A percentile compares a stretch with the other conserved stretches of the same genome.
Evolutionary conservation across 2,329 filamentous ascomycete species (phyloP).

Genomic region (Curvularia lunata): DNA sequence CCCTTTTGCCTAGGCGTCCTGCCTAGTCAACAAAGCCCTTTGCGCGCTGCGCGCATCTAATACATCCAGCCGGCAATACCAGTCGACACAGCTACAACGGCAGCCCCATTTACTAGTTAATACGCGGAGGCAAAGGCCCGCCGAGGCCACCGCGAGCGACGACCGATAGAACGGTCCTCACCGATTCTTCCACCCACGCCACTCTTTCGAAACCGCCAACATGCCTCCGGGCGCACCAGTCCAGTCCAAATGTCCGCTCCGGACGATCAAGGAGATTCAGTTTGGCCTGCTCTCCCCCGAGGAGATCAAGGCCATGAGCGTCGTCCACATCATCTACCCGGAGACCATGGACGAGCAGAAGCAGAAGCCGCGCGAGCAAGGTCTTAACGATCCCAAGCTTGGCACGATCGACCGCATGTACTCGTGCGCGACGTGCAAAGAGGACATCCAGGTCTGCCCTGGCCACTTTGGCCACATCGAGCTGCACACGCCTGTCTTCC

Average conservation of each 20-base stretch:
- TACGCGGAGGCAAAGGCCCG: slow-evolving; percentile 36
- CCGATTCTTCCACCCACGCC: slow-evolving; percentile 14
- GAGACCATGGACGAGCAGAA: slow-evolving; percentile 99
- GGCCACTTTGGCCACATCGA: slow-evolving; percentile 99
- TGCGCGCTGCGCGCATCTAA: slow-evolving; percentile 45
- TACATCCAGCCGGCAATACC: slow-evolving; percentile 17
- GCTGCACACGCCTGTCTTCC: slow-evolving; percentile 93
- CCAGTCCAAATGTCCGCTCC: slow-evolving; percentile 72
- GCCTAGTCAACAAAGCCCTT: slow-evolving; percentile 38
- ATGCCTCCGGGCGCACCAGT: slow-evolving; percentile 93
- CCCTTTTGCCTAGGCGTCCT: slow-evolving; percentile 37
- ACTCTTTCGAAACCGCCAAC: slow-evolving; percentile 31
- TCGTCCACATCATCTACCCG: slow-evolving; percentile 94
- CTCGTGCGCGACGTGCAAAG: slow-evolving; percentile 94
- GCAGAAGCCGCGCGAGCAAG: slow-evolving; percentile 85
- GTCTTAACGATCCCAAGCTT: slow-evolving; percentile 93
- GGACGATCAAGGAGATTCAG: slow-evolving; percentile 98
- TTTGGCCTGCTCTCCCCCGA: slow-evolving; percentile 97
- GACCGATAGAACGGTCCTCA: slow-evolving; percentile 25
- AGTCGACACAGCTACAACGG: slow-evolving; percentile 29
- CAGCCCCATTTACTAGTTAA: slow-evolving; percentile 21
- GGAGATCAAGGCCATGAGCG: slow-evolving; percentile 99
- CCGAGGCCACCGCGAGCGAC: slow-evolving; percentile 39
- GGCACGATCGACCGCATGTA: slow-evolving; percentile 96
- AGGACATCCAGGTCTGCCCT: slow-evolving; percentile 94